Percentiles rank a stretch among this genome's conserved stretches.
These are phyloP conservation scores for Xylariaceae sp. DNA, from an alignment of 2,329 filamentous ascomycete genomes.

Conservation along the genomic window DNA sequence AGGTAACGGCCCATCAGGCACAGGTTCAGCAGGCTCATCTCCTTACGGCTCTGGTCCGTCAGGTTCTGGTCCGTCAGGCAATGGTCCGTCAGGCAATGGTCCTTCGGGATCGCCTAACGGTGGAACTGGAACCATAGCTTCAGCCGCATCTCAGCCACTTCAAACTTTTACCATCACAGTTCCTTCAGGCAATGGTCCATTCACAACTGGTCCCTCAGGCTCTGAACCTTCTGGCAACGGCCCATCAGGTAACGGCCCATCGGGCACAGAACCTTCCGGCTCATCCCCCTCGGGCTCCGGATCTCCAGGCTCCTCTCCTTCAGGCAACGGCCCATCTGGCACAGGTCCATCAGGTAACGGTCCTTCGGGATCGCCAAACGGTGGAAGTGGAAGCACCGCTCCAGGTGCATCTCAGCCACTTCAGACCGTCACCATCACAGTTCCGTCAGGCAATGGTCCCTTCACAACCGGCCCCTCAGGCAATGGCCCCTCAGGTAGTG, in stretches of 20 bases:
- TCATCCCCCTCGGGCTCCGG: constrained; percentile 6
- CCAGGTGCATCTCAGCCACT: background rate
- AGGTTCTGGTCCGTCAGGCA: too few relatives aligned
- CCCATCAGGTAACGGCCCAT: constrained; percentile 1
- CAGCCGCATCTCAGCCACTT: background rate
- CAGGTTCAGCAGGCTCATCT: too few relatives aligned
- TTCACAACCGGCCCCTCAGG: background rate
- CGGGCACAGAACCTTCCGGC: constrained; percentile 13
- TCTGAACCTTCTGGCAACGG: too few relatives aligned
- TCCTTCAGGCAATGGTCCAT: background rate
- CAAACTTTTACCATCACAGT: background rate
- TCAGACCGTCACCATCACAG: background rate
- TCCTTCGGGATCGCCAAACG: background rate
- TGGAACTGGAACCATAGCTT: too few relatives aligned
- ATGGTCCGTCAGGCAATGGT: too few relatives aligned
- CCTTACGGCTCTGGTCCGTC: too few relatives aligned
- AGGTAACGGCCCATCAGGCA: too few relatives aligned
- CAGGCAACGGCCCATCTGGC: constrained; percentile 12
- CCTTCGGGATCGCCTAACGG: background rate
- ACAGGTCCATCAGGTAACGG: background rate
- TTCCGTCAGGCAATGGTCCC: background rate
- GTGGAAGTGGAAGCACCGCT: background rate
- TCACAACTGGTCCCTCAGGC: background rate
- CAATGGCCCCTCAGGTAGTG: constrained; percentile 9
- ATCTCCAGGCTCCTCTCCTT: constrained; percentile 2